Evolutionary conservation across 2,329 filamentous ascomycete genomes (phyloP).

Genomic region (Venturia pyrina): DNA sequence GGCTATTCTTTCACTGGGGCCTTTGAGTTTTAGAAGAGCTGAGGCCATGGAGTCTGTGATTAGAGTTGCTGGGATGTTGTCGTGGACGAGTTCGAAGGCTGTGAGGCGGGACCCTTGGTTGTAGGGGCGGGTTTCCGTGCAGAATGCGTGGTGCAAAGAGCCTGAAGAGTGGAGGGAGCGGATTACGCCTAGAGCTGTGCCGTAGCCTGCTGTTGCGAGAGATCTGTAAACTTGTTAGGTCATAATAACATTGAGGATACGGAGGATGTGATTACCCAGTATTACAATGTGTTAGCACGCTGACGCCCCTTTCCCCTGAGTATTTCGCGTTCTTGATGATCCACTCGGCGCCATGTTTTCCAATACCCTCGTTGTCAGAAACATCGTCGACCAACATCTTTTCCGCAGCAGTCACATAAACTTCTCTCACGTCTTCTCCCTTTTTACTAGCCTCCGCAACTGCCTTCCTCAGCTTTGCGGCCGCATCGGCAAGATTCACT

Average conservation of each 20-base stretch:
- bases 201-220: slow-evolving; percentile 93
- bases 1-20: slow-evolving; percentile 51
- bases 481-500: slow-evolving; percentile 88
- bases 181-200: slow-evolving; percentile 89
- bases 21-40: slow-evolving; percentile 62
- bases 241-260: neutral
- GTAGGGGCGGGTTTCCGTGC: slow-evolving; percentile 93
- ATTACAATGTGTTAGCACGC: slow-evolving; percentile 96
- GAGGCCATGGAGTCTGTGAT: slow-evolving; percentile 97
- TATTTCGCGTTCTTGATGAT: slow-evolving; percentile 48
- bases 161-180: slow-evolving; percentile 62
- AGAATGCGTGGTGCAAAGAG: slow-evolving; percentile 74
- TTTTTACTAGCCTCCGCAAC: slow-evolving; percentile 42
- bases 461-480: slow-evolving; percentile 61
- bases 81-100: slow-evolving; percentile 92
- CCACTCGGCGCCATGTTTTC: slow-evolving; percentile 74
- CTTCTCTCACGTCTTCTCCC: slow-evolving; percentile 46
- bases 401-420: slow-evolving; percentile 73
- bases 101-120: slow-evolving; percentile 95
- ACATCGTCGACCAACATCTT: slow-evolving; percentile 81
- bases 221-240: slow-evolving; percentile 43
- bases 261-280: slow-evolving; percentile 53
- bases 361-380: slow-evolving; percentile 77
- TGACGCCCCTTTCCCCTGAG: slow-evolving; percentile 43
- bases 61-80: slow-evolving; percentile 80